These are phyloP conservation scores for Leishmania amazonensis DNA, from an alignment of 208 protist species.

Conservation along the genomic window DNA sequence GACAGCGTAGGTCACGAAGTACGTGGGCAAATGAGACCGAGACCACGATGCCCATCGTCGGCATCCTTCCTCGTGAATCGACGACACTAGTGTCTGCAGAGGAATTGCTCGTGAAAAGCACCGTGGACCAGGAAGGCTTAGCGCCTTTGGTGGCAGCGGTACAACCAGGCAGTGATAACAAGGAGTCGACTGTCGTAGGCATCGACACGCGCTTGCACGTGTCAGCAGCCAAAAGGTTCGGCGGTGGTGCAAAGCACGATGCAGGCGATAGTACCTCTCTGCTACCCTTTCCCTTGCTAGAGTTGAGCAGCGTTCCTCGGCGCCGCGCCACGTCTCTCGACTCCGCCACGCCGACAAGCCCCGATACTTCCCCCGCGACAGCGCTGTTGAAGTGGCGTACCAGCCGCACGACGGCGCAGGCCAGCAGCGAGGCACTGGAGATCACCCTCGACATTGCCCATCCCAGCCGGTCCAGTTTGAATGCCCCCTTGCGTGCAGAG, in stretches of 20 bases:
- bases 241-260: background rate
- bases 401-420: background rate
- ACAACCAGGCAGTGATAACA: background rate
- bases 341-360: background rate
- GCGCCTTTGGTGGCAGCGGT: constrained; percentile 11
- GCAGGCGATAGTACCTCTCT: background rate
- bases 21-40: constrained; percentile 14
- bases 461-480: background rate
- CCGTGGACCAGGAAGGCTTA: constrained; percentile 20
- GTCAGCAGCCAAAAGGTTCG: background rate
- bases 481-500: background rate
- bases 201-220: constrained; percentile 15
- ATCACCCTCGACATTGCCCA: constrained; percentile 20
- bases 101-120: constrained; percentile 39
- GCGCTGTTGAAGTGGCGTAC: constrained; percentile 15
- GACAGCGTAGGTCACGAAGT: constrained; percentile 26
- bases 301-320: constrained; percentile 1
- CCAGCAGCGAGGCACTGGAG: constrained; percentile 5
- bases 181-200: background rate
- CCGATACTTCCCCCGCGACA: background rate
- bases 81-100: constrained; percentile 23
- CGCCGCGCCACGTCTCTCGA: too few species aligned
- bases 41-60: constrained; percentile 14
- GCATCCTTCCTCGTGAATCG: constrained; percentile 26
- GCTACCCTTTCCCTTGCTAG: constrained; percentile 9